A percentile compares a stretch with the other conserved stretches of the same genome.
Conservation (phyloP, 805 yeast genomes). For the Metschnikowia noctiluminum region DNA sequence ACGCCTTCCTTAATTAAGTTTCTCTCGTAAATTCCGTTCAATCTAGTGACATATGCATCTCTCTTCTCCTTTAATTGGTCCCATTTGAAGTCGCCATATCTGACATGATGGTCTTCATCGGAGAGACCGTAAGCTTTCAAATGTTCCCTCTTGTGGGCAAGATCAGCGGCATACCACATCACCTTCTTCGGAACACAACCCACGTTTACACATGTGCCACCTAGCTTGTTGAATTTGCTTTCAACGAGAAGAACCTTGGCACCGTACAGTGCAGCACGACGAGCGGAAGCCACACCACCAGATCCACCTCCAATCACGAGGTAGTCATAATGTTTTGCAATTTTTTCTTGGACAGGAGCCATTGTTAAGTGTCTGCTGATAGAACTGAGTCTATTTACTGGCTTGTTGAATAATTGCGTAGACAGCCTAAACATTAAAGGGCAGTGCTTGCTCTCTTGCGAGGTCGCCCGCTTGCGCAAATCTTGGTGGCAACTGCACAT, state of each 20-base stretch:
- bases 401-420: constrained; percentile 5
- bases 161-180: constrained; percentile 96
- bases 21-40: constrained; percentile 90
- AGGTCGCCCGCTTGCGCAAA: not conserved
- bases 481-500: not conserved
- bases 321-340: constrained; percentile 68
- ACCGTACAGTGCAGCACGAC: constrained; percentile 93
- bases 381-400: constrained; percentile 16
- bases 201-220: constrained; percentile 98
- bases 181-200: constrained; percentile 99
- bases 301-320: constrained; percentile 98
- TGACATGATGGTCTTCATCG: constrained; percentile 49
- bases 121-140: constrained; percentile 82
- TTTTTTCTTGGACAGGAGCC: constrained; percentile 48
- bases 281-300: constrained; percentile 98
- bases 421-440: constrained; percentile 10
- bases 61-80: constrained; percentile 74
- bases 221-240: constrained; percentile 62
- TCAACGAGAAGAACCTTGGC: constrained; percentile 84
- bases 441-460: not conserved
- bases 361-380: constrained; percentile 40
- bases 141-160: constrained; percentile 70
- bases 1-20: constrained; percentile 88
- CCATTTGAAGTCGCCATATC: constrained; percentile 71
- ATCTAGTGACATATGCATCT: constrained; percentile 83